Conservation (phyloP, 495 filamentous ascomycete species). For the Xylaria sp. region DNA sequence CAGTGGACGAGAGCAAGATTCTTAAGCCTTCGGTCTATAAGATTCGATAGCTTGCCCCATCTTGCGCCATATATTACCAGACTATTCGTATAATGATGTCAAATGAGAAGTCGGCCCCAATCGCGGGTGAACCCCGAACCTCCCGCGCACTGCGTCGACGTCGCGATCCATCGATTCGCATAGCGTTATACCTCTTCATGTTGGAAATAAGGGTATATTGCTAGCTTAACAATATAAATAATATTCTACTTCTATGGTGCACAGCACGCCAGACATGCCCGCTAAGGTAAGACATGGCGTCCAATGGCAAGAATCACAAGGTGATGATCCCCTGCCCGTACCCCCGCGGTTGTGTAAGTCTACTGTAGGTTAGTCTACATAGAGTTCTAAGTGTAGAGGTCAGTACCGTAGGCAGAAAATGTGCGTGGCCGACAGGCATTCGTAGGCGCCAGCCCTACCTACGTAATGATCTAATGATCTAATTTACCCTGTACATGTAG, state of each 20-base stretch:
- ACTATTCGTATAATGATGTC: neutral
- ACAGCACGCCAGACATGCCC: neutral
- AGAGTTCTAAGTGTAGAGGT: too few species aligned
- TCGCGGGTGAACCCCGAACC: neutral
- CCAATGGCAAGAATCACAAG: constrained; percentile 14
- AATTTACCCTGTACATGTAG: too few species aligned
- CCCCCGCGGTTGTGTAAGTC: neutral
- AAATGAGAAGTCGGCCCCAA: neutral
- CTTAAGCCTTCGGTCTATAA: constrained; percentile 99
- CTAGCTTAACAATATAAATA: too few species aligned
- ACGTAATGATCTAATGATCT: constrained; percentile 23
- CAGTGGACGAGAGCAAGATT: constrained; percentile 68
- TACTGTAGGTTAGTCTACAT: too few species aligned
- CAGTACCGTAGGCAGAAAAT: constrained; percentile 7
- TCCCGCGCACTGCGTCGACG: neutral
- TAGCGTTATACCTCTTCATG: too few species aligned
- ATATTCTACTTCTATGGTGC: neutral
- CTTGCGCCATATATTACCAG: neutral
- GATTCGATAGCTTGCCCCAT: constrained; percentile 62
- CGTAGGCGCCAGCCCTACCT: constrained; percentile 21
- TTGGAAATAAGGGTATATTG: too few species aligned
- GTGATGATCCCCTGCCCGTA: neutral
- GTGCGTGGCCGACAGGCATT: constrained; percentile 10
- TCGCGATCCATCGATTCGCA: neutral
- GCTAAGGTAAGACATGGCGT: neutral